These are phyloP conservation scores for Ceratocystis harringtonii DNA, from an alignment of 2,329 filamentous ascomycete species.

Conservation along the genomic window DNA sequence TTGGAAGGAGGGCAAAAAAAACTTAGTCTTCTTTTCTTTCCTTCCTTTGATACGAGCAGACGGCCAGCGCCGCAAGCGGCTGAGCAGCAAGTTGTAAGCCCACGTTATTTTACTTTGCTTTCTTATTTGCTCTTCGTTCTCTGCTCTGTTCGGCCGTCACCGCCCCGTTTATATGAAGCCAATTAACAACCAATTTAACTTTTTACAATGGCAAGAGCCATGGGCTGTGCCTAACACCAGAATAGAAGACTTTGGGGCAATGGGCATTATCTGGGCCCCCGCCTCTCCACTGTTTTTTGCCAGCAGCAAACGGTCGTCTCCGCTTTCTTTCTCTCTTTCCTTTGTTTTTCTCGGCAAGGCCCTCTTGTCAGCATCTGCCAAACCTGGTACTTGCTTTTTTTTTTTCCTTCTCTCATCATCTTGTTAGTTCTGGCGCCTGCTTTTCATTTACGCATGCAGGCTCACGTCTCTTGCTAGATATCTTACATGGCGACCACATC, in stretches of 20 bases:
- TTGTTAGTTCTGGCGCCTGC: neutral
- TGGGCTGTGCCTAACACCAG: neutral
- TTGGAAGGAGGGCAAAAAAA: neutral
- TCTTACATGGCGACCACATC: too few species aligned
- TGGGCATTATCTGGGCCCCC: neutral
- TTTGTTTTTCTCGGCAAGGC: neutral
- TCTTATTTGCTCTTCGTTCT: neutral
- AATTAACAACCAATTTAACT: neutral
- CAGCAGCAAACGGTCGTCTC: neutral
- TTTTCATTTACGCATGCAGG: neutral
- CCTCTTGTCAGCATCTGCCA: neutral
- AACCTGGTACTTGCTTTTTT: neutral
- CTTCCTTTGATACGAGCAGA: neutral
- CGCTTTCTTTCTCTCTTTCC: neutral
- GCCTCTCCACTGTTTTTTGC: neutral
- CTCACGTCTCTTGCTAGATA: neutral
- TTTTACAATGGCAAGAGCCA: neutral
- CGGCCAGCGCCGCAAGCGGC: neutral
- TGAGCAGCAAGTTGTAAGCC: neutral
- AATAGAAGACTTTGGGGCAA: too few species aligned
- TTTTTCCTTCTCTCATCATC: neutral
- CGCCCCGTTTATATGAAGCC: neutral
- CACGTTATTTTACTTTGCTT: neutral
- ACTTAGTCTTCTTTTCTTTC: neutral
- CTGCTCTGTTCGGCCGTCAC: neutral